Conservation (phyloP, 2,329 filamentous ascomycete genomes). For the Cadophora sp. region DNA sequence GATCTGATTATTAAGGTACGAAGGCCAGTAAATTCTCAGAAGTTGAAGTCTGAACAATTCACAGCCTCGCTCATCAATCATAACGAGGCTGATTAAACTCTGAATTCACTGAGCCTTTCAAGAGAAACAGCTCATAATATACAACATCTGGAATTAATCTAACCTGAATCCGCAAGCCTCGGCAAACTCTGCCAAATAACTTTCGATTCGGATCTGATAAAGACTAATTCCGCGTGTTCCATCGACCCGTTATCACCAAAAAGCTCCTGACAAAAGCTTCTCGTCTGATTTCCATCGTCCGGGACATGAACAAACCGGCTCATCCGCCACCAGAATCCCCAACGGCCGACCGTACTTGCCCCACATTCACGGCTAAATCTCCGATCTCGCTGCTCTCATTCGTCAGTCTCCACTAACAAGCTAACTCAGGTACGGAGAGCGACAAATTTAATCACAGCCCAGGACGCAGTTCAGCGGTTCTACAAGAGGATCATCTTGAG, state of each 20-base stretch:
- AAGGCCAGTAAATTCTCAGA: neutral
- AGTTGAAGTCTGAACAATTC: neutral
- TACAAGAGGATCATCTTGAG: slow-evolving; percentile 12
- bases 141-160: neutral
- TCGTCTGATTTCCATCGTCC: slow-evolving; percentile 11
- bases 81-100: neutral
- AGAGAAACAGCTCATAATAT: slow-evolving; percentile 11
- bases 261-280: slow-evolving; percentile 9
- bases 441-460: slow-evolving; percentile 15
- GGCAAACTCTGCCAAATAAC: slow-evolving; percentile 1
- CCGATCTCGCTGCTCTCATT: slow-evolving; percentile 13
- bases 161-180: neutral
- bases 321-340: neutral
- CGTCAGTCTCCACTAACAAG: neutral
- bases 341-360: neutral
- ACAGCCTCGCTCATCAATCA: neutral
- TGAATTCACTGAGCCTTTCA: neutral
- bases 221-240: neutral
- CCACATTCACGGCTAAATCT: slow-evolving; percentile 11
- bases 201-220: slow-evolving; percentile 10
- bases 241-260: slow-evolving; percentile 12
- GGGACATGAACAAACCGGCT: slow-evolving; percentile 15
- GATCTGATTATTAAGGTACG: neutral
- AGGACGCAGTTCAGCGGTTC: too few species aligned
- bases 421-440: slow-evolving; percentile 12